A percentile compares a stretch with the other conserved stretches of the same genome.
phyloP scores from a whole-genome alignment of 2,329 filamentous ascomycete genomes.

The Harringtonia lauricola region DNA sequence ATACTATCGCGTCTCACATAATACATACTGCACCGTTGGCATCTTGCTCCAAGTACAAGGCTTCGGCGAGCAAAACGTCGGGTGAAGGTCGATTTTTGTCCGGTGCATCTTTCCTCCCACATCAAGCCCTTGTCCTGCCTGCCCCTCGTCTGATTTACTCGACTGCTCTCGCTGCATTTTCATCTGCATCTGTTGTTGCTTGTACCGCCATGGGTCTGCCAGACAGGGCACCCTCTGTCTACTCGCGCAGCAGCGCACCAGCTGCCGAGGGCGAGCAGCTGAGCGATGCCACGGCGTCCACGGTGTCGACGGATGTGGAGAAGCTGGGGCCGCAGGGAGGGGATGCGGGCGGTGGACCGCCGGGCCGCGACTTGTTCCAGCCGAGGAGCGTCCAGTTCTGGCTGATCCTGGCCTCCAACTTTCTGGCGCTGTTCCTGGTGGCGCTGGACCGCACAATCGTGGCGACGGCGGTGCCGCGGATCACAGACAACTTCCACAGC shows the following conservation, averaged over 20 bases:
- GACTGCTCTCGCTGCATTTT: too few species aligned
- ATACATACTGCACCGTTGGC: too few species aligned
- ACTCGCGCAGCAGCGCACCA: constrained; percentile 7
- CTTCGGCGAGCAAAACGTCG: too few species aligned
- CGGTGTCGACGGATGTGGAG: not conserved
- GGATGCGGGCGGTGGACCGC: constrained; percentile 6
- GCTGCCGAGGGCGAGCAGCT: constrained; percentile 8
- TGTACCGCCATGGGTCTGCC: not conserved
- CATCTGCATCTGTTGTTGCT: not conserved
- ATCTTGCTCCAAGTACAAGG: too few species aligned
- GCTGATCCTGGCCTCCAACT: constrained; percentile 41
- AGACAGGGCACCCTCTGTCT: constrained; percentile 3
- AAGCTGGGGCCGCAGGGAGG: not conserved
- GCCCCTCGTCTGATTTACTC: too few species aligned
- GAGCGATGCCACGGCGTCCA: constrained; percentile 5
- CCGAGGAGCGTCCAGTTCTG: constrained; percentile 44
- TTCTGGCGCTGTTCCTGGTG: constrained; percentile 44
- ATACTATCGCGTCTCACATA: not conserved
- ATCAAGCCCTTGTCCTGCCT: too few species aligned
- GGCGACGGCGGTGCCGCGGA: constrained; percentile 40
- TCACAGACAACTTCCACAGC: constrained; percentile 46
- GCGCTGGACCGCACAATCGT: constrained; percentile 48
- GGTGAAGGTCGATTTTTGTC: too few species aligned
- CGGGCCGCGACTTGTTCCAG: constrained; percentile 30
- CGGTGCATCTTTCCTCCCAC: too few species aligned